phyloP scores from a whole-genome alignment of 2,329 filamentous ascomycete genomes.

The Arachnopeziza araneosa region DNA sequence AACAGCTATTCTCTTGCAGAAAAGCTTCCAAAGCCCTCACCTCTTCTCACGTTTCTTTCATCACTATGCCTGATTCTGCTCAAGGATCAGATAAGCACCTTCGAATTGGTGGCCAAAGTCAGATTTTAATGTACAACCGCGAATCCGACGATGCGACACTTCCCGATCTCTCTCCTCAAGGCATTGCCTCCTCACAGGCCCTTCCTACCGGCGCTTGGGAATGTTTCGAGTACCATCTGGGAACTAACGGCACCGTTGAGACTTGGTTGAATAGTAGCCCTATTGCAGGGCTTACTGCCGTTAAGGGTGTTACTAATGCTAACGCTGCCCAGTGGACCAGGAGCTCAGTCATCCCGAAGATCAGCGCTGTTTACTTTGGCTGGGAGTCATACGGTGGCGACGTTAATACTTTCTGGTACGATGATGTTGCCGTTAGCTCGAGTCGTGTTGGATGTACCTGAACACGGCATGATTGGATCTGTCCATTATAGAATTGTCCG shows the following conservation, averaged over 20 bases:
- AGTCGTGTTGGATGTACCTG: slow-evolving; percentile 42
- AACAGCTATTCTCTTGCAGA: slow-evolving; percentile 31
- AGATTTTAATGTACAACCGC: slow-evolving; percentile 60
- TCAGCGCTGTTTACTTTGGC: slow-evolving; percentile 53
- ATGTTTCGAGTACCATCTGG: slow-evolving; percentile 58
- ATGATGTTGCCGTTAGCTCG: slow-evolving; percentile 48
- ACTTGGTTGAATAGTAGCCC: slow-evolving; percentile 38
- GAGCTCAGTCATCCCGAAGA: slow-evolving; percentile 43
- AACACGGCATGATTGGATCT: not conserved
- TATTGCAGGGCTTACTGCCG: slow-evolving; percentile 46
- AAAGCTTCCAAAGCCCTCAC: slow-evolving; percentile 52
- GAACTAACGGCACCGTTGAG: slow-evolving; percentile 51
- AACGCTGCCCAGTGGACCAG: slow-evolving; percentile 46
- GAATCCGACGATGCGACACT: slow-evolving; percentile 59
- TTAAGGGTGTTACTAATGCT: slow-evolving; percentile 35
- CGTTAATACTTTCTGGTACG: slow-evolving; percentile 58
- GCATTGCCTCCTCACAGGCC: slow-evolving; percentile 47
- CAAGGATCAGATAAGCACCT: slow-evolving; percentile 53
- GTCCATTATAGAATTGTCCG: no score
- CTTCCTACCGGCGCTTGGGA: slow-evolving; percentile 48
- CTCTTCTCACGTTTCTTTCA: slow-evolving; percentile 55
- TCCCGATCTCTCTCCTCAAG: slow-evolving; percentile 53
- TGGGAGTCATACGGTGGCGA: slow-evolving; percentile 60
- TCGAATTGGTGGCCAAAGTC: slow-evolving; percentile 54
- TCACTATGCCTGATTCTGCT: slow-evolving; percentile 56